Conservation (phyloP, 2,329 filamentous ascomycete genomes). For the Thermothelomyces thermophilus region DNA sequence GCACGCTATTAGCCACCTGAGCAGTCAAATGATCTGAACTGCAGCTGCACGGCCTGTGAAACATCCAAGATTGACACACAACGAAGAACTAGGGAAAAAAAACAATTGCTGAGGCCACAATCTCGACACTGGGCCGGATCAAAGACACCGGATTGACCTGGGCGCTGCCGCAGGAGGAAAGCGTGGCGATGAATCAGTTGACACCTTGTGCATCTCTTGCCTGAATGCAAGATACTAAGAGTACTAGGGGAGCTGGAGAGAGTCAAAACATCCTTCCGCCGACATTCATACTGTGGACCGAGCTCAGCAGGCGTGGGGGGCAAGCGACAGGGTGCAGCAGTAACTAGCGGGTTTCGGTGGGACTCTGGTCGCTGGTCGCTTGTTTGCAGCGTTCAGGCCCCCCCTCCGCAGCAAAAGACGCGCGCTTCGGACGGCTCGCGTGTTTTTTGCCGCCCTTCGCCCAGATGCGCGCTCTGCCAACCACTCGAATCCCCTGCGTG, state of each 20-base stretch:
- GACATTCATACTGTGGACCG: too few species aligned
- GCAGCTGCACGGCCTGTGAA: slow-evolving; percentile 24
- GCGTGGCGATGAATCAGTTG: background rate
- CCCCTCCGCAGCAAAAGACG: slow-evolving; percentile 22
- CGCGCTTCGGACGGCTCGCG: slow-evolving; percentile 27
- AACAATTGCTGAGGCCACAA: slow-evolving; percentile 1
- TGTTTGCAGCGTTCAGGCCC: slow-evolving; percentile 21
- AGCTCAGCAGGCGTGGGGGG: too few species aligned
- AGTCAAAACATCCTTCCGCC: too few species aligned
- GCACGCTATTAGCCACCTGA: slow-evolving; percentile 21
- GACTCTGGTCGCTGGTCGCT: slow-evolving; percentile 21
- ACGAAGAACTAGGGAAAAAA: too few species aligned
- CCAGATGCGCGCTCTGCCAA: slow-evolving; percentile 21
- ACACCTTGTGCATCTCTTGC: background rate
- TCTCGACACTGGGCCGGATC: slow-evolving; percentile 4
- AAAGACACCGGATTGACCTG: slow-evolving; percentile 14
- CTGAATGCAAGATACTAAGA: background rate
- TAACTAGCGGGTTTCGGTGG: slow-evolving; percentile 11
- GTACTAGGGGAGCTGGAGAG: too few species aligned
- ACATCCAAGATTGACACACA: slow-evolving; percentile 14
- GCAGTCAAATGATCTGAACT: slow-evolving; percentile 25
- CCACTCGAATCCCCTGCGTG: slow-evolving; percentile 23
- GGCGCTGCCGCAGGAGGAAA: background rate
- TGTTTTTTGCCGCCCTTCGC: slow-evolving; percentile 26
- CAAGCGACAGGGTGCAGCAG: background rate